These are phyloP conservation scores for Botrytis fabae DNA, from an alignment of 2,329 filamentous ascomycete species.

Conservation along the genomic window DNA sequence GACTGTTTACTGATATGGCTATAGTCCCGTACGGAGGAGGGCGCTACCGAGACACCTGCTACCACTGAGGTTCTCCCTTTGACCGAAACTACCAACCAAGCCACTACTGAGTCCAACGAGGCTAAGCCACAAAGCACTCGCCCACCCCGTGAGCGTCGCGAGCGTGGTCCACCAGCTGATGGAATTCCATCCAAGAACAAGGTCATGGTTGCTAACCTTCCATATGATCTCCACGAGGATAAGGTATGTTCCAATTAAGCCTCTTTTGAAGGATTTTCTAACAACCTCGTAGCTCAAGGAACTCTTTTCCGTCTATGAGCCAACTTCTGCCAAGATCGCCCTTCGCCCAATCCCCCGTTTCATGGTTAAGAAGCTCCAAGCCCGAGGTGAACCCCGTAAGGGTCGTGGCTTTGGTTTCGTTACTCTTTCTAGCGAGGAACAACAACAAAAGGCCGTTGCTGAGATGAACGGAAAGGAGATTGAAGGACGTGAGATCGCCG, in stretches of 20 bases:
- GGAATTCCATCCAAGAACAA: slow-evolving; percentile 99
- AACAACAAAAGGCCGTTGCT: slow-evolving; percentile 92
- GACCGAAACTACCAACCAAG: slow-evolving; percentile 61
- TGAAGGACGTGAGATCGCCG: slow-evolving; percentile 96
- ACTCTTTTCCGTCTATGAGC: slow-evolving; percentile 90
- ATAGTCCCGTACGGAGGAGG: slow-evolving; percentile 38
- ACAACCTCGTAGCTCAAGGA: slow-evolving; percentile 76
- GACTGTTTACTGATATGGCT: slow-evolving; percentile 27
- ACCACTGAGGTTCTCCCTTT: slow-evolving; percentile 58
- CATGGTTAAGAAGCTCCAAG: slow-evolving; percentile 99
- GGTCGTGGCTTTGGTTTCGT: slow-evolving; percentile 99
- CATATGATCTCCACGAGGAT: slow-evolving; percentile 96
- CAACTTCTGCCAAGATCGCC: slow-evolving; percentile 95
- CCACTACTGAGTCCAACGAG: slow-evolving; percentile 50
- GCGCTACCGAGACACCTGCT: slow-evolving; percentile 51
- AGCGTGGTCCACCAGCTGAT: slow-evolving; percentile 95
- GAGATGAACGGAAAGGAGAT: slow-evolving; percentile 99
- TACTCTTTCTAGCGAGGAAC: slow-evolving; percentile 89
- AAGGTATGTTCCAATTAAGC: slow-evolving; percentile 62
- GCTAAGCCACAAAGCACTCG: slow-evolving; percentile 46
- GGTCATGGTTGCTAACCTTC: slow-evolving; percentile 99
- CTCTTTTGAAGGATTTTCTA: not conserved
- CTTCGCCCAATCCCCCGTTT: slow-evolving; percentile 97
- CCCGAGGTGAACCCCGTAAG: slow-evolving; percentile 97
- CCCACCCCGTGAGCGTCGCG: slow-evolving; percentile 61